Evolutionary conservation across 108 stramenopile genomes (phyloP).

Genomic region (Mayamaea pseudoterrestris): DNA sequence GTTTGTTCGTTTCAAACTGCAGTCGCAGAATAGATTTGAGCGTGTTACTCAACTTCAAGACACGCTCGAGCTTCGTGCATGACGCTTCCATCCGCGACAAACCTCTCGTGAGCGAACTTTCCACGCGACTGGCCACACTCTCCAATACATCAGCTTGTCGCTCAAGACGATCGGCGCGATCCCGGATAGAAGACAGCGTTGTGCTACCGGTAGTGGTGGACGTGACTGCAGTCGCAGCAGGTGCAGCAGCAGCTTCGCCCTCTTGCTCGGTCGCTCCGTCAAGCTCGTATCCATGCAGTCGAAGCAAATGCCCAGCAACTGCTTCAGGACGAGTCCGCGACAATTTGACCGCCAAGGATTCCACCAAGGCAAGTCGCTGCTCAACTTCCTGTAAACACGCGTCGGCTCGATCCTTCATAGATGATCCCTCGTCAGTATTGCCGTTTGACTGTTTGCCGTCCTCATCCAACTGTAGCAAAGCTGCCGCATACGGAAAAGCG

Average conservation of each 20-base stretch:
- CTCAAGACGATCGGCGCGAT: slow-evolving; percentile 50
- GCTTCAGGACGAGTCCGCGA: slow-evolving; percentile 59
- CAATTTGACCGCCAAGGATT: slow-evolving; percentile 58
- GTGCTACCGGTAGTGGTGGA: slow-evolving; percentile 9
- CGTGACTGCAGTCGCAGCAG: slow-evolving; percentile 3
- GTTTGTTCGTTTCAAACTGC: slow-evolving; percentile 65
- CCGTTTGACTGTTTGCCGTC: slow-evolving; percentile 6
- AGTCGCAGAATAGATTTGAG: slow-evolving; percentile 71
- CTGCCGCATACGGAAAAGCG: slow-evolving; percentile 57
- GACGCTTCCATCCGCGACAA: slow-evolving; percentile 59
- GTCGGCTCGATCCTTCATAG: slow-evolving; percentile 29
- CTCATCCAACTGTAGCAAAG: slow-evolving; percentile 28
- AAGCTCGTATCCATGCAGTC: slow-evolving; percentile 52
- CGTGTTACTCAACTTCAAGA: slow-evolving; percentile 46
- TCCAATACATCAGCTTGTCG: slow-evolving; percentile 62
- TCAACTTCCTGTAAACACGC: slow-evolving; percentile 73
- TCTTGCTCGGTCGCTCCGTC: slow-evolving; percentile 6
- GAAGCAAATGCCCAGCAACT: slow-evolving; percentile 60
- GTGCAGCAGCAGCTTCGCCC: slow-evolving; percentile 7
- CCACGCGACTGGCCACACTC: slow-evolving; percentile 48
- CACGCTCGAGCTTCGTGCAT: slow-evolving; percentile 52
- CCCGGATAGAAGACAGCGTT: slow-evolving; percentile 31
- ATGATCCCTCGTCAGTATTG: slow-evolving; percentile 5
- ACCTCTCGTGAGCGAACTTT: slow-evolving; percentile 47
- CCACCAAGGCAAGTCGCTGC: slow-evolving; percentile 63